Percentiles rank a stretch among this genome's conserved stretches.
These are phyloP conservation scores for Parathielavia hyrcaniae DNA, from an alignment of 495 filamentous ascomycete genomes.

Conservation along the genomic window DNA sequence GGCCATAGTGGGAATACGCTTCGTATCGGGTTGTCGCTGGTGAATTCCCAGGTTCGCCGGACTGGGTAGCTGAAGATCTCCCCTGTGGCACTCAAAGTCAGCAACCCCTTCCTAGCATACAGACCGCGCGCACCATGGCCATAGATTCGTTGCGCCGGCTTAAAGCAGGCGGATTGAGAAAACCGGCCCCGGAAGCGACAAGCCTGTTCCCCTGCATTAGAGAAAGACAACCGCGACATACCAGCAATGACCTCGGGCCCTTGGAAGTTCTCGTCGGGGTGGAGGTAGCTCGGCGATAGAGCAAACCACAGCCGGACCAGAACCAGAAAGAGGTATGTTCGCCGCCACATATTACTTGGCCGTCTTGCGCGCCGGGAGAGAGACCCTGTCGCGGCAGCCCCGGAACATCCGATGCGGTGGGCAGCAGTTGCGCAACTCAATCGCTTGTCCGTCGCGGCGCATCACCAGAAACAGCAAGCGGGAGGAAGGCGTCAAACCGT, in stretches of 20 bases:
- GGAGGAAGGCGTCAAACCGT: not conserved
- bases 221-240: conserved; percentile 43
- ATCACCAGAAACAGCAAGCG: conserved; percentile 13
- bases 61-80: conserved; percentile 85
- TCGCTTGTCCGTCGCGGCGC: conserved; percentile 7
- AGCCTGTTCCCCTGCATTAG: not conserved
- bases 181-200: not conserved
- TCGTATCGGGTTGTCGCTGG: conserved; percentile 72
- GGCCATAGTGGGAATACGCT: conserved; percentile 96
- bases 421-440: conserved; percentile 8
- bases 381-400: conserved; percentile 10
- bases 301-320: conserved; percentile 90
- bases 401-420: conserved; percentile 18
- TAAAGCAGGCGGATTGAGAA: too few relatives aligned
- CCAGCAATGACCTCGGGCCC: conserved; percentile 95
- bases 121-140: not conserved
- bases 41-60: conserved; percentile 91
- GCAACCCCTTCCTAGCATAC: not conserved
- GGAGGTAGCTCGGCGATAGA: conserved; percentile 88
- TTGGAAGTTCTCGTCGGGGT: conserved; percentile 98
- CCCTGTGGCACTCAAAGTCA: conserved; percentile 46
- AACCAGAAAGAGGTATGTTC: conserved; percentile 77
- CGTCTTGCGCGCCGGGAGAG: conserved; percentile 1
- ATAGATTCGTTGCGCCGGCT: not conserved
- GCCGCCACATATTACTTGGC: conserved; percentile 69